Evolutionary conservation across 208 protist species (phyloP), one percentile per base, ranked within the genome.

Genomic region (Trypanosoma cruzi): DNA sequence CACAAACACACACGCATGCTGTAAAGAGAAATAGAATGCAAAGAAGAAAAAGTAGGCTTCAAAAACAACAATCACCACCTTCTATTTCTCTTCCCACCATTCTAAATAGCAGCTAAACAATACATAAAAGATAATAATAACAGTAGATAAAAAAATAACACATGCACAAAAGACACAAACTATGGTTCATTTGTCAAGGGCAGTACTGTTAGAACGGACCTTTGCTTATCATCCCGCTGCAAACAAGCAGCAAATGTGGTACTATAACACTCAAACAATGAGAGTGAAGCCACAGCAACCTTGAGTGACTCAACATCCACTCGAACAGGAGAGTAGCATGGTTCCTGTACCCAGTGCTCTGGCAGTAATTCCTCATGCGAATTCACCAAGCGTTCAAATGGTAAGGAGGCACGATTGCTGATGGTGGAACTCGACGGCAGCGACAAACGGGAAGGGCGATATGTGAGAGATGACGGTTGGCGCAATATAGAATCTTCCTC

Each of bases 371-470:
- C 63, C 16, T 62, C 60, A 44, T 69, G 60, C 3, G 68, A 22
- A 36, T 76, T 82, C 14, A 73, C 65, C 31, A 61, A 77, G 14
- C 64, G 64, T 22, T 82, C 65, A 66, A 80, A 82, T 4, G 79
- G 79, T 26, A 84, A 32, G 22, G 22, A n/a, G 28, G 57, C 31
- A 22, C 73, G 72, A 49, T 57, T 64, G n/a, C 57, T 54, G 13
- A 63, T 26, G 26, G 14, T 68, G 28, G 8, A 10, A n/a, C 26
- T n/a, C 24, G 40, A 24, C 13, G 62, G 32, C 22, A 53, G 4
- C 4, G 16, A 20, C 0, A 22, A 26, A 34, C 44, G 24, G 24
- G 69, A 20, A 20, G 49, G 56, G 20, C 24, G 29, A n/a, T 53
- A 20, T 1, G 20, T 24, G 13, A 32, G 55, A 1, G 44, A 4